Evolutionary conservation across 768 basidiomycete species (phyloP), one percentile per base, ranked within the genome.

Genomic region (Saitozyma sp.): DNA sequence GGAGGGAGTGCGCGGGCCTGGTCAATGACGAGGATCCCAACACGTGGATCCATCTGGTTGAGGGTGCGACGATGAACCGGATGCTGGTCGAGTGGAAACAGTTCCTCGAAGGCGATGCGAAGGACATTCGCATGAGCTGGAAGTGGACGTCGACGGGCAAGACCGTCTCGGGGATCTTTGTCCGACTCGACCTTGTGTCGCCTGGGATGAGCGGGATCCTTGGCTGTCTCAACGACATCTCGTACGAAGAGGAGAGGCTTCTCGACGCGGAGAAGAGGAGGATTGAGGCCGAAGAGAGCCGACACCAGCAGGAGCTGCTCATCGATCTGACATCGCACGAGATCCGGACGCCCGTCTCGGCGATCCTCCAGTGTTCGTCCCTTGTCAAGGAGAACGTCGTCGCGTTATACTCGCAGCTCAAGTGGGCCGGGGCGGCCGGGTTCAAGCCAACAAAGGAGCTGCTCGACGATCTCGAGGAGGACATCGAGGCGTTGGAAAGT

Each of bases 291-390:
- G 77, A 78, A 50, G 75, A 73, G 45, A 67, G 65, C 49, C 72
- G 71, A 52, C 68, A 71, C 51, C 78, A 78, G 62, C 78, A 79
- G 53, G 80, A 80, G 48, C 65, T 79, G 14, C 62, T 79, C 49
- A 77, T 80, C 60, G 80, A 80, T 53, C 58, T 79, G 7, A 79
- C 78, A 20, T 72, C 68, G 38, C 78, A 80, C 64, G 78, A 79
- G 65, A 75, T 81, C 46, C 58, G 78, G 16, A 78, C 75, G 43
- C 75, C 78, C 1, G 74, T 81, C 43, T 74, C 71, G 2, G 80
- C 79, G 3, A 78, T 81, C 37, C 60, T 81, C 1, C 80, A 80
- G 53, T 77, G 76, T 46, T 75, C 75, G 2, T 66, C 66, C 43
- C 54, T 76, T 16, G 72, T 75, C 43, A 75, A 73, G 64, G 75